These are phyloP conservation scores for Takashimella tepidaria DNA, from an alignment of 1,284 basidiomycete genomes.

Conservation along the genomic window DNA sequence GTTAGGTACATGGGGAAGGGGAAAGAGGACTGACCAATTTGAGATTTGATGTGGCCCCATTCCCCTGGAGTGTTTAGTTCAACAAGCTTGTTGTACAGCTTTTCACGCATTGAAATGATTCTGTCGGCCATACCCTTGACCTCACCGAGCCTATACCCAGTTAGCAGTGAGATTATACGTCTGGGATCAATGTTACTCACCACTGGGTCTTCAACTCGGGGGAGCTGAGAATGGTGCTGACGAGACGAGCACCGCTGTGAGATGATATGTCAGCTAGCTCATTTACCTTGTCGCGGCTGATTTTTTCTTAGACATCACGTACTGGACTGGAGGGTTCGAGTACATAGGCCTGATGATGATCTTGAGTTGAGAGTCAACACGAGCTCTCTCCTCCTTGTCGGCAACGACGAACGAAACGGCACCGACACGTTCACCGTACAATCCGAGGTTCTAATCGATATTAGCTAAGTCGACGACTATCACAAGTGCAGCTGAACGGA, in stretches of 20 bases:
- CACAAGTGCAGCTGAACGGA: no score
- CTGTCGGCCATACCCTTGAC: slow-evolving; percentile 94
- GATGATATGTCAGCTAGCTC: slow-evolving; percentile 26
- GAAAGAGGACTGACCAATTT: slow-evolving; percentile 79
- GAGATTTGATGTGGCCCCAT: slow-evolving; percentile 94
- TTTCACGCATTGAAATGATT: slow-evolving; percentile 92
- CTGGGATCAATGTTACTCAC: slow-evolving; percentile 45
- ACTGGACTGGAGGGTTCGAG: slow-evolving; percentile 92
- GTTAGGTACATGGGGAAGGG: neutral
- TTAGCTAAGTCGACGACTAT: neutral
- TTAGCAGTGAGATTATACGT: neutral
- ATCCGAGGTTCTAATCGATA: slow-evolving; percentile 72
- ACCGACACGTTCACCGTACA: slow-evolving; percentile 95
- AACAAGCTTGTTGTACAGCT: slow-evolving; percentile 72
- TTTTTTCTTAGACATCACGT: slow-evolving; percentile 4
- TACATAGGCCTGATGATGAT: slow-evolving; percentile 97
- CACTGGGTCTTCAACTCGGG: slow-evolving; percentile 77
- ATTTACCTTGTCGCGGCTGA: no score
- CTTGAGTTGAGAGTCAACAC: slow-evolving; percentile 90
- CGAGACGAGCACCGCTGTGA: slow-evolving; percentile 78
- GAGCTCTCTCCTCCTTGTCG: slow-evolving; percentile 74
- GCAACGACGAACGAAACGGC: slow-evolving; percentile 80
- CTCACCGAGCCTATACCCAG: slow-evolving; percentile 57
- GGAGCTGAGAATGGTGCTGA: slow-evolving; percentile 72
- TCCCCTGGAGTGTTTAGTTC: slow-evolving; percentile 84